Evolutionary conservation across 192 early-diverging fungal species (phyloP), one percentile per base, ranked within the genome.

Genomic region (Podila epigama): DNA sequence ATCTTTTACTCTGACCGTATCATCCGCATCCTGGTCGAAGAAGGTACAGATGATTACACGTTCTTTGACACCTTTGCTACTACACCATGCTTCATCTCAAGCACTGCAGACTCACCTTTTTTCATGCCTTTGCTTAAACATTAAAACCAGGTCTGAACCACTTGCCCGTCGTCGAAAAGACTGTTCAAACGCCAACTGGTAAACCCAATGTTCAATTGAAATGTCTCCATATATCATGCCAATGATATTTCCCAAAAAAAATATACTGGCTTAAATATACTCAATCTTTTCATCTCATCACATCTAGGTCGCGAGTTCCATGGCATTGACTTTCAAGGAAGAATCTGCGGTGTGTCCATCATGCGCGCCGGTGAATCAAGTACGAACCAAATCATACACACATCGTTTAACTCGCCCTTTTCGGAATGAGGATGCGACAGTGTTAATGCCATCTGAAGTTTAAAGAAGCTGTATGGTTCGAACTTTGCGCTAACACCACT

Each of bases 361-460:
- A 96, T 98, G 95, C 84, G 94, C 28, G 96, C 96, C n/a, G 96
- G 96, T 67, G 96, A 98, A 79, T 88, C 93, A n/a, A 88, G 73
- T 77, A 77, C 58, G 73, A 88, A 7, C 2, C 50, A 7, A 20
- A 16, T 33, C 10, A 13, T 6, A 22, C 18, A 51, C 5, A 44
- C 28, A 13, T 37, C 18, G 41, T n/a, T n/a, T n/a, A n/a, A n/a
- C n/a, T n/a, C n/a, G n/a, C n/a, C n/a, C n/a, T n/a, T n/a, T n/a
- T n/a, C n/a, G n/a, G n/a, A n/a, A n/a, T n/a, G n/a, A n/a, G n/a
- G n/a, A n/a, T n/a, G n/a, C n/a, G n/a, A n/a, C n/a, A n/a, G n/a
- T n/a, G n/a, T n/a, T n/a, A n/a, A n/a, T n/a, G n/a, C n/a, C n/a
- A n/a, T n/a, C n/a, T n/a, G n/a, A n/a, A n/a, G n/a, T n/a, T n/a